Conservation (phyloP, 179 eudicot genomes). For the Beta macrorhiza region DNA sequence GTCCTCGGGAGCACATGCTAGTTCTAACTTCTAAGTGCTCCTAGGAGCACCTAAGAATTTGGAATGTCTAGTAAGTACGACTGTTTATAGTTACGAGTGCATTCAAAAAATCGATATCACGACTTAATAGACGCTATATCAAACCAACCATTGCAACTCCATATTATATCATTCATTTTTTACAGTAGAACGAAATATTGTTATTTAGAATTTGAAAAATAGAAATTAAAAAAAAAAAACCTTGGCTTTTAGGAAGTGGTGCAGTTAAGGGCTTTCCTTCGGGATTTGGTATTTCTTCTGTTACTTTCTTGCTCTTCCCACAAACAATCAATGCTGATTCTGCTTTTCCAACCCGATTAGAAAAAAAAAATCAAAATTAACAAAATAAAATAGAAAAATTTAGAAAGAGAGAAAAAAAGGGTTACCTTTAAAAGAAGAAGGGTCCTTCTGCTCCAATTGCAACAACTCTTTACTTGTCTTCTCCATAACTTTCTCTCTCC, state of each 20-base stretch:
- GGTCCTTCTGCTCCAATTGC: slow-evolving; percentile 43
- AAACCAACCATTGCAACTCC: too few relatives aligned
- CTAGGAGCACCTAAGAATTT: too few relatives aligned
- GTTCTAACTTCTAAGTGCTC: too few relatives aligned
- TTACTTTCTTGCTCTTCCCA: slow-evolving; percentile 21
- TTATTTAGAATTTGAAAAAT: not conserved
- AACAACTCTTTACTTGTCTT: slow-evolving; percentile 56
- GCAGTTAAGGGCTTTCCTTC: slow-evolving; percentile 32
- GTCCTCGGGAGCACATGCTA: too few relatives aligned
- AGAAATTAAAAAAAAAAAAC: slow-evolving; percentile 21
- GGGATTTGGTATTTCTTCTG: slow-evolving; percentile 28
- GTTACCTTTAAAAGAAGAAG: slow-evolving; percentile 46
- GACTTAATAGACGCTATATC: too few relatives aligned
- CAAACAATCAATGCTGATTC: slow-evolving; percentile 53
- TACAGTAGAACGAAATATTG: too few relatives aligned
- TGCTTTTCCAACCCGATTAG: slow-evolving; percentile 18
- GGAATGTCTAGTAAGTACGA: too few relatives aligned
- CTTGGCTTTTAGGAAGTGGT: slow-evolving; percentile 57
- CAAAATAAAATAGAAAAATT: not conserved
- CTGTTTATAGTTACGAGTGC: too few relatives aligned
- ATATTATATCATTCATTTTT: too few relatives aligned
- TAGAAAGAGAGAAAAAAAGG: not conserved
- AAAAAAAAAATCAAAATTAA: not conserved
- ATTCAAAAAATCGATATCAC: too few relatives aligned
- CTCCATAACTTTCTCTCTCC: slow-evolving; percentile 32